Base-by-base conservation (phyloP, 495 filamentous ascomycete genomes). In the Penicillium arizonense region DNA sequence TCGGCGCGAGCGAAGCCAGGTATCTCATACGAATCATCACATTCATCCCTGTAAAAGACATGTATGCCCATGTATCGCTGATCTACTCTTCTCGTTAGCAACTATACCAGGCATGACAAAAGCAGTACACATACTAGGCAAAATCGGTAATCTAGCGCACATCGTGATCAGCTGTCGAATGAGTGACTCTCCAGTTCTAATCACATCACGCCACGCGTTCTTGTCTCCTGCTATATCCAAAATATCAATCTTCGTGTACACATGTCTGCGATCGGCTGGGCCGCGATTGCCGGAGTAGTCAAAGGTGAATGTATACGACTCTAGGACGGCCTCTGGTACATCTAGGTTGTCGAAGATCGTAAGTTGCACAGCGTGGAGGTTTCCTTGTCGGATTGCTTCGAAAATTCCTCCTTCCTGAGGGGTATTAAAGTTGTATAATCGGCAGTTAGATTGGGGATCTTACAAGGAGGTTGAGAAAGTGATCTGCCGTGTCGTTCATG, bases 291-390 rank as follows among this genome's bases (percentile, higher is more conserved):
- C 37, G 4, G 11, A 23, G 34, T 40, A 14, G 10, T 34, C 30
- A 12, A 57, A 38, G 13, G 47, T 47, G 34, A 56, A 44, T 10
- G 37, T 47, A 30, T 58, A 58, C 2, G 44, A 33, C 38, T 58
- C 55, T 12, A 52, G 6, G n/a, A 21, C 7, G 11, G 37, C 11
- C 5, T 34, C n/a, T 2, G 40, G 30, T n/a, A 3, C 3, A 14
- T 36, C 14, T 16, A 2, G 9, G 12, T 38, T 34, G 6, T 49
- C 30, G 18, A 48, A 11, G 35, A 56, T 16, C 5, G n/a, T 18
- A 16, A 51, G 21, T 24, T 56, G 47, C 6, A 47, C 7, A 2
- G 45, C 52, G 9, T 26, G 38, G 4, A 55, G 39, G 10, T 32
- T 20, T 5, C 46, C 45, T 13, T 34, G 32, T 13, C 49, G 5